Evolutionary conservation across 306 rosid species (phyloP), one percentile per base, ranked within the genome.

Genomic region (Prunus padus): DNA sequence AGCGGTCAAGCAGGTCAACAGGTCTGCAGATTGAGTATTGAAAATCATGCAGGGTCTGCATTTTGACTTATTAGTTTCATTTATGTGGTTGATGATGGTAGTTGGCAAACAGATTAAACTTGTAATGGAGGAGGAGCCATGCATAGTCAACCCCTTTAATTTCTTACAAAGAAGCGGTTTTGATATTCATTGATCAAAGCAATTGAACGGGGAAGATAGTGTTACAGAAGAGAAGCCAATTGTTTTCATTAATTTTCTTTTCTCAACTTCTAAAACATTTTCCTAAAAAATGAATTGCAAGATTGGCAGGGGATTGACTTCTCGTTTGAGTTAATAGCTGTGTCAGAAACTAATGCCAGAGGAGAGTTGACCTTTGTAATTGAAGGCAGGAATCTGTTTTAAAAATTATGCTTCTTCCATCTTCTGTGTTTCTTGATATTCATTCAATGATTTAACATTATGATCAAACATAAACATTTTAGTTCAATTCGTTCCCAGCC

Each of bases 301-400:
- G n/a, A n/a, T n/a, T n/a, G n/a, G n/a, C n/a, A n/a, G n/a, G n/a
- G n/a, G n/a, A n/a, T n/a, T n/a, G n/a, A n/a, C n/a, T n/a, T n/a
- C n/a, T 37, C 59, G 31, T 65, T 31, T 66, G 42, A 65, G 51
- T 71, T 72, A 50, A 77, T 72, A 16, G 8, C 20, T 49, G 33
- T 49, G 68, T 50, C 73, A 72, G 76, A 67, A 60, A 7, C 67
- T 19, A 20, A 28, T 20, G 20, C 64, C 31, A 65, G 50, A n/a
- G n/a, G n/a, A n/a, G n/a, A 64, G 56, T 73, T 82, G 72, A 72
- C 72, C 26, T 67, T 61, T 42, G 28, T 22, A 18, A 26, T 25
- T 60, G 3, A 14, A 13, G 11, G 31, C 65, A 54, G 50, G 18
- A 9, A 46, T 28, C 25, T 52, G 20, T 13, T 20, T 30, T 12